Base-by-base conservation (phyloP, 2,329 filamentous ascomycete genomes). In the Sarocladium brachiariae region DNA sequence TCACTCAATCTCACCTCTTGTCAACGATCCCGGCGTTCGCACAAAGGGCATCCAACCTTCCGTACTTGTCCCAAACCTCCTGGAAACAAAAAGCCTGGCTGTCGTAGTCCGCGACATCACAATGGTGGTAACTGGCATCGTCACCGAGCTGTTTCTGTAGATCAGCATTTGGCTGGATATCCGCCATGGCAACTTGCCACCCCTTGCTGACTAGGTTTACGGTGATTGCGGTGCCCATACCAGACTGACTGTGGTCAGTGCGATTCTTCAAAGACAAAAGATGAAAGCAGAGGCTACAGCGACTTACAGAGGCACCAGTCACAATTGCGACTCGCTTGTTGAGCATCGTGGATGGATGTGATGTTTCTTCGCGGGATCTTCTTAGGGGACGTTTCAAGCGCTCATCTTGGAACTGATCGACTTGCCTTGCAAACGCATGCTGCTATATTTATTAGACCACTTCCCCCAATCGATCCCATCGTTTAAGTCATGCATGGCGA, bases 21-120 rank as follows among this genome's bases (percentile, higher is more conserved):
- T 78, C 74, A 1, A 73, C 65, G 30, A 72, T 69, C n/a, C 74
- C 76, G 0, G 75, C 74, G 54, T 78, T 78, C 31, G 72, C 69
- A 16, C 72, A 70, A 1, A 78, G 56, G 0, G 69, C 68, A 60
- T 79, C 75, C 13, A 79, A 62, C 4, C 71, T 68, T 1, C 68
- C 68, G 61, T 69, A 75, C 34, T 64, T 65, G 7, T 62, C 52
- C 63, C 67, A 75, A 0, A 73, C 70, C 2, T 62, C 53, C 9
- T 62, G 57, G 56, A 78, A 78, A 7, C 68, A 65, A 1, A 55
- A 52, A 0, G 68, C 65, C 51, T 76, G 72, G 10, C 67, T 67
- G 2, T 67, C 60, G 57, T 77, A 78, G 16, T 67, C 65, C n/a
- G 64, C 59, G 2, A 78, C 68, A 54, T 80, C 70, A 41, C 65